Conservation (phyloP, 495 filamentous ascomycete genomes). For the Neurospora sp. region DNA sequence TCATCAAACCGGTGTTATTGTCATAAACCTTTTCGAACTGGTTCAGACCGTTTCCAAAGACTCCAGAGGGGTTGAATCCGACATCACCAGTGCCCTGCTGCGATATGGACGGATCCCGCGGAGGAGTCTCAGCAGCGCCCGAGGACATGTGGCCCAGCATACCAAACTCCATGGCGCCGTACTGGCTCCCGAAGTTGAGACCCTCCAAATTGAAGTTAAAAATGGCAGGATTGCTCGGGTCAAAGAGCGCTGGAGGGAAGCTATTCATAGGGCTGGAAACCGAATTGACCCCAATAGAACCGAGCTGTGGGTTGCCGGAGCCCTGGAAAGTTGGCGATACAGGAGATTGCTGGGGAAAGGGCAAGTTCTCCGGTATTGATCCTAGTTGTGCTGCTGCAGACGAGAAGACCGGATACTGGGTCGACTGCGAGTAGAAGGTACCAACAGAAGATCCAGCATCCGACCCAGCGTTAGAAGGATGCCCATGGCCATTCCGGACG, state of each 20-base stretch:
- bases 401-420: constrained; percentile 26
- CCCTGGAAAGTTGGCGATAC: constrained; percentile 56
- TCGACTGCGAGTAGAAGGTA: constrained; percentile 27
- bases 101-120: constrained; percentile 45
- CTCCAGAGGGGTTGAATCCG: constrained; percentile 29
- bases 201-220: constrained; percentile 92
- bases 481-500: constrained; percentile 21
- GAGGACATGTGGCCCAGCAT: constrained; percentile 92
- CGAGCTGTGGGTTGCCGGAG: constrained; percentile 11
- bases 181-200: constrained; percentile 91
- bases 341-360: constrained; percentile 58
- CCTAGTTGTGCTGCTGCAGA: constrained; percentile 15
- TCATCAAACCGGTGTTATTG: constrained; percentile 20
- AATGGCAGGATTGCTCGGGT: constrained; percentile 78
- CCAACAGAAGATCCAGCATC: constrained; percentile 22
- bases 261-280: constrained; percentile 25
- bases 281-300: constrained; percentile 19
- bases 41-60: constrained; percentile 32
- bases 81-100: constrained; percentile 28
- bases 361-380: constrained; percentile 34
- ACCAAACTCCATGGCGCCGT: constrained; percentile 84
- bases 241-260: constrained; percentile 59
- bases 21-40: constrained; percentile 36
- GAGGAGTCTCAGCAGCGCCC: constrained; percentile 67
- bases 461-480: constrained; percentile 21